phyloP scores from a whole-genome alignment of 495 filamentous ascomycete species.

The Hypomontagnella monticulosa region DNA sequence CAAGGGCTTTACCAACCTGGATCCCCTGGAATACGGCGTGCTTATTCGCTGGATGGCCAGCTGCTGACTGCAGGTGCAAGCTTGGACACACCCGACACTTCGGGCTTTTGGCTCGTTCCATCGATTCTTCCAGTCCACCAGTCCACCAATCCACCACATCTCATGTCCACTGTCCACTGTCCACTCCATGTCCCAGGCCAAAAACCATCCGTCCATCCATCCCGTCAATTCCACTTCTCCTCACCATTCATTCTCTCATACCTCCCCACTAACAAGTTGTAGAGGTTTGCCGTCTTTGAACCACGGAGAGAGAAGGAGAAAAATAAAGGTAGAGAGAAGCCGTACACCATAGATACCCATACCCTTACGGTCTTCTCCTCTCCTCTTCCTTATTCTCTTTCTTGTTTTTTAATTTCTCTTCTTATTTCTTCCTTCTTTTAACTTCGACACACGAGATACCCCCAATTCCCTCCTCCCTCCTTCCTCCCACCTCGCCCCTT shows the following conservation, averaged over 20 bases:
- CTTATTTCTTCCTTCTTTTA: conserved; percentile 44
- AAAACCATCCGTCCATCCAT: conserved; percentile 48
- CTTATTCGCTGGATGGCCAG: conserved; percentile 16
- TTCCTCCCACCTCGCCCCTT: conserved; percentile 37
- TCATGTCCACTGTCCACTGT: too few relatives aligned
- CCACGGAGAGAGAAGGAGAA: conserved; percentile 29
- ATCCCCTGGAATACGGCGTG: background rate
- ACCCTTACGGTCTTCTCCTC: conserved; percentile 42
- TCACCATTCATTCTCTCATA: conserved; percentile 46
- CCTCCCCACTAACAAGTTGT: conserved; percentile 44
- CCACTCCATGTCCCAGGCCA: conserved; percentile 25
- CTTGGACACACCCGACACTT: conserved; percentile 40
- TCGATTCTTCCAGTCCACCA: conserved; percentile 38
- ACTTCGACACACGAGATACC: conserved; percentile 30
- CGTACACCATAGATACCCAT: conserved; percentile 43
- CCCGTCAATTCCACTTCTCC: conserved; percentile 52
- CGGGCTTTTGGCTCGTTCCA: conserved; percentile 42
- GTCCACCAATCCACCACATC: conserved; percentile 29
- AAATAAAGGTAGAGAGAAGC: conserved; percentile 45
- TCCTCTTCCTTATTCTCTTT: conserved; percentile 42
- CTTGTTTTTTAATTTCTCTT: conserved; percentile 34
- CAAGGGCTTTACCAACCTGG: conserved; percentile 10
- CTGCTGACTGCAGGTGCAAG: conserved; percentile 33
- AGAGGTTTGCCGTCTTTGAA: conserved; percentile 36
- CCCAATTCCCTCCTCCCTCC: conserved; percentile 35